These are phyloP conservation scores for Phytophthora parvispora DNA, from an alignment of 352 stramenopile species.

Conservation along the genomic window DNA sequence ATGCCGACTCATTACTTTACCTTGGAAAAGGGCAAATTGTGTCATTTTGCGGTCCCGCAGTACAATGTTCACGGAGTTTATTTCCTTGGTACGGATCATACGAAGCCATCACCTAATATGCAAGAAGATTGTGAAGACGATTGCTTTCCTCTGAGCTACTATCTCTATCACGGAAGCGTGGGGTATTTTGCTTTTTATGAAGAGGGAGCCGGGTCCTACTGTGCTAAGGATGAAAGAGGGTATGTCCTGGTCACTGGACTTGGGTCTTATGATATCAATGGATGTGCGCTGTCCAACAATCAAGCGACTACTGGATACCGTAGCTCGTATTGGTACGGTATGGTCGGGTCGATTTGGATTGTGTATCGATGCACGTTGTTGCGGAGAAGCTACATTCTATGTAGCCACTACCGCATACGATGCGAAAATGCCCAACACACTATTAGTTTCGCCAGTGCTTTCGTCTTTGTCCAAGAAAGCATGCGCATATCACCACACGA, in stretches of 20 bases:
- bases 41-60: neutral
- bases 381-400: slow-evolving; percentile 19
- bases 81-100: neutral
- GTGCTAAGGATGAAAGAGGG: slow-evolving; percentile 9
- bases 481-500: slow-evolving; percentile 23
- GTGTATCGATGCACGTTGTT: slow-evolving; percentile 13
- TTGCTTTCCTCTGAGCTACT: neutral
- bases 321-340: slow-evolving; percentile 23
- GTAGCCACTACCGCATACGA: slow-evolving; percentile 1
- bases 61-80: neutral
- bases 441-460: slow-evolving; percentile 8
- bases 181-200: slow-evolving; percentile 22
- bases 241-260: slow-evolving; percentile 11
- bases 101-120: neutral
- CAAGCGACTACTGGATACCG: slow-evolving; percentile 5
- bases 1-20: slow-evolving; percentile 18
- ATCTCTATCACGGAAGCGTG: neutral
- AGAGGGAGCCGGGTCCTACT: slow-evolving; percentile 22
- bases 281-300: neutral
- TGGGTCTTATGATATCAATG: slow-evolving; percentile 24
- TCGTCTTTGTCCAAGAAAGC: slow-evolving; percentile 34
- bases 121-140: neutral
- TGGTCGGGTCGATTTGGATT: slow-evolving; percentile 14
- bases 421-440: neutral
- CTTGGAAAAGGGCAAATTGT: neutral